Percentiles rank a stretch among this genome's conserved stretches.
These are phyloP conservation scores for Cercis canadensis DNA, from an alignment of 306 rosid genomes.

Conservation along the genomic window DNA sequence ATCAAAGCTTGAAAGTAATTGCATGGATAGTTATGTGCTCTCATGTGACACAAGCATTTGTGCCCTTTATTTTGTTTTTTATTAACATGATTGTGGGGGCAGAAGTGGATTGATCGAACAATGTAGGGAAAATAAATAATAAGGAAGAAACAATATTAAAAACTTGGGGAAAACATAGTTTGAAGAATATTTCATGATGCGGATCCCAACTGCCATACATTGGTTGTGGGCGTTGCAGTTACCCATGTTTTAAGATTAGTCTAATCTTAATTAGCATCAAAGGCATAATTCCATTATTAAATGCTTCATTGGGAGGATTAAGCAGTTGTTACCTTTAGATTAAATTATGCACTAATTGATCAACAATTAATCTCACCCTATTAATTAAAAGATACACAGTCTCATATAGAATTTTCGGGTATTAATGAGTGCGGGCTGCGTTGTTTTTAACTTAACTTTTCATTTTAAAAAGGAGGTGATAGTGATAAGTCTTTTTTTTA, in stretches of 20 bases:
- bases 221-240: constrained; percentile 46
- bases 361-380: constrained; percentile 17
- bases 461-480: not conserved
- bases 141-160: constrained; percentile 9
- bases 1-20: constrained; percentile 4
- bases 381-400: constrained; percentile 9
- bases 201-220: constrained; percentile 54
- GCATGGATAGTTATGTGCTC: constrained; percentile 20
- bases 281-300: constrained; percentile 42
- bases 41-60: constrained; percentile 44
- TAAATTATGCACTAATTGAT: not conserved
- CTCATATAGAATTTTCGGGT: constrained; percentile 11
- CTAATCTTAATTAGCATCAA: constrained; percentile 50
- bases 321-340: constrained; percentile 37
- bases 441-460: constrained; percentile 7
- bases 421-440: constrained; percentile 42
- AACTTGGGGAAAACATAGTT: constrained; percentile 38
- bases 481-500: constrained; percentile 25
- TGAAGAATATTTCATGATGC: constrained; percentile 46
- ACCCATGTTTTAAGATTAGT: constrained; percentile 47
- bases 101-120: constrained; percentile 36
- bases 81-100: constrained; percentile 41
- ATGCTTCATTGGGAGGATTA: constrained; percentile 36
- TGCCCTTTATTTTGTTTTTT: not conserved
- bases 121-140: not conserved